phyloP scores from a whole-genome alignment of 371 early-diverging fungal species.

The Mucor sp. region DNA sequence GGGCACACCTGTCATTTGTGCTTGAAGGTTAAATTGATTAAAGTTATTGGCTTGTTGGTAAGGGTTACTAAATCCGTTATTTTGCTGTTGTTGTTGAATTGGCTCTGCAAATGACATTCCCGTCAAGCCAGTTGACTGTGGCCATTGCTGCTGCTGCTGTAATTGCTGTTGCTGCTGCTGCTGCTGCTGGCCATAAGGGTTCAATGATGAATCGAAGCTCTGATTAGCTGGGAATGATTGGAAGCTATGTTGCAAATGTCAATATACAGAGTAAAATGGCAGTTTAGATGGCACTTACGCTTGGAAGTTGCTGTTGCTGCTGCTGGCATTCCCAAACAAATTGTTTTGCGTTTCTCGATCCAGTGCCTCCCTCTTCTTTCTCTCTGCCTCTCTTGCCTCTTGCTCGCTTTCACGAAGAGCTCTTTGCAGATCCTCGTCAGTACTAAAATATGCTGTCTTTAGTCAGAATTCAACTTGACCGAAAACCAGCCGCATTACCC shows the following conservation, averaged over 20 bases:
- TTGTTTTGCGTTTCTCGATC: conserved; percentile 42
- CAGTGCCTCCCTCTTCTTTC: conserved; percentile 9
- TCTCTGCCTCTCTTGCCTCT: conserved; percentile 26
- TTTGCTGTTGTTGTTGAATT: conserved; percentile 48
- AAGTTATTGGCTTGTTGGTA: conserved; percentile 10
- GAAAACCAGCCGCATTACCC: conserved; percentile 9
- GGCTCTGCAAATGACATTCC: conserved; percentile 39
- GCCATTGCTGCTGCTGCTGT: conserved; percentile 52
- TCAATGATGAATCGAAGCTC: conserved; percentile 17
- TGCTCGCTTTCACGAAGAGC: conserved; percentile 26
- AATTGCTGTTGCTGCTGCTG: conserved; percentile 67
- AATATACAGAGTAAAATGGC: not conserved
- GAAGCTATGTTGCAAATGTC: conserved; percentile 5
- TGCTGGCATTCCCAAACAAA: conserved; percentile 24
- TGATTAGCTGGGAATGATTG: conserved; percentile 25
- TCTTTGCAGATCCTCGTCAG: conserved; percentile 38
- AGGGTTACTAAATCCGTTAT: conserved; percentile 14
- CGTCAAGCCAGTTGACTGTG: conserved; percentile 52
- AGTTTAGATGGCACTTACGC: not conserved
- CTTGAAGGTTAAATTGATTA: conserved; percentile 20
- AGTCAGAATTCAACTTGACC: not conserved
- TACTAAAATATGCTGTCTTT: not conserved
- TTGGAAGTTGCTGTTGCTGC: conserved; percentile 4
- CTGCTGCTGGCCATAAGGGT: conserved; percentile 63
- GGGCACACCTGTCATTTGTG: conserved; percentile 31